Base-by-base conservation (phyloP, 352 stramenopile genomes). In the Blastocystis sp. region DNA sequence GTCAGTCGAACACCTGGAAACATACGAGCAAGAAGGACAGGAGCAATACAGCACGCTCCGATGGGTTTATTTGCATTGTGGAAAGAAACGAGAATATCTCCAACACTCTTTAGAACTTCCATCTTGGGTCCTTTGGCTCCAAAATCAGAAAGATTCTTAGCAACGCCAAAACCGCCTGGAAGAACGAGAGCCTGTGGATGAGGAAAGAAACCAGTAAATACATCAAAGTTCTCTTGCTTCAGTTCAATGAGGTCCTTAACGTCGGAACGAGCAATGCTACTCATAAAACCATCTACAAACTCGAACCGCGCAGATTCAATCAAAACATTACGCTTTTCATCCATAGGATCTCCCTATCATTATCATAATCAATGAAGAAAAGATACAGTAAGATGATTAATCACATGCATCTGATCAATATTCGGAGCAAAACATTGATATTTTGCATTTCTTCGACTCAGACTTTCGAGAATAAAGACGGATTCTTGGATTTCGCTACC, bases 141-240 rank as follows among this genome's bases (percentile, higher is more conserved):
- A 54, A 90, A 90, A 27, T 52, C 80, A 37, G 86, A 90, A 6
- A 90, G 56, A 87, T 90, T 90, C 87, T 90, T 90, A 0, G 89
- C 89, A n/a, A 81, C 89, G 2, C 89, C 89, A 78, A 90, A 90
- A 12, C 89, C 89, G 7, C 89, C 89, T 12, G 89, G 89, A 46
- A 90, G 69, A 14, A 90, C 59, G 2, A 90, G 39, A 0, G 89
- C 89, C 77, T 87, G 57, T 21, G 1, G 5, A 35, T 61, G 3
- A 77, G 49, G 4, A 32, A 37, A 0, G 49, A 1, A 42, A 1
- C 51, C 6, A 19, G 35, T 6, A 51, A 32, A 1, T 29, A 83
- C 71, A 46, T 89, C 88, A 69, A 83, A 90, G 9, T 90, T 49
- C 9, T n/a, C 61, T 6, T 88, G 46, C 27, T 90, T 74, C 57